Evolutionary conservation across 176 grass and related monocot genomes (phyloP).

Genomic region (Hyparrhenia diplandra): DNA sequence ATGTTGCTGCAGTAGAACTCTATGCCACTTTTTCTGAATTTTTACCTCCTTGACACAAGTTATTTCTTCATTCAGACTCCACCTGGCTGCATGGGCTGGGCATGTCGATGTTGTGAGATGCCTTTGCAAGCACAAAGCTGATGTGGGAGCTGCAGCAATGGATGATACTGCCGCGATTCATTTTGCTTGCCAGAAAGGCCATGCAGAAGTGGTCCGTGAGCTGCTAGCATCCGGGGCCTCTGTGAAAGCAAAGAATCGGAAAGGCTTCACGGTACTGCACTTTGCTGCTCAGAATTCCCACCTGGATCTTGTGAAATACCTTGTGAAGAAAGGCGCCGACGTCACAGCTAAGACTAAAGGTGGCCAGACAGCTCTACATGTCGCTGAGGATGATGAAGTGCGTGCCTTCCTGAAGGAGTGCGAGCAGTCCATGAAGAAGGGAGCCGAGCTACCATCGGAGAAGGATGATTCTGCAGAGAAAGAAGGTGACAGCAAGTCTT

Average conservation of each 20-base stretch:
- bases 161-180: slow-evolving; percentile 84
- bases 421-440: slow-evolving; percentile 51
- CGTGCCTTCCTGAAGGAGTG: slow-evolving; percentile 58
- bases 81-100: slow-evolving; percentile 94
- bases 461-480: slow-evolving; percentile 37
- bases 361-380: slow-evolving; percentile 73
- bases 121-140: slow-evolving; percentile 93
- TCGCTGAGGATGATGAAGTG: slow-evolving; percentile 73
- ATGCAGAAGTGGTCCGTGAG: slow-evolving; percentile 59
- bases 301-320: slow-evolving; percentile 77
- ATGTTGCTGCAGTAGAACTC: too few species aligned
- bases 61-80: too few species aligned
- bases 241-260: slow-evolving; percentile 83
- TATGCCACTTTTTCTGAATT: too few species aligned
- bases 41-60: too few species aligned
- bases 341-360: slow-evolving; percentile 72
- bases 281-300: slow-evolving; percentile 84
- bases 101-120: slow-evolving; percentile 78
- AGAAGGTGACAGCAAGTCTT: slow-evolving; percentile 7
- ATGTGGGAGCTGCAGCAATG: slow-evolving; percentile 77
- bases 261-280: slow-evolving; percentile 75
- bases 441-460: slow-evolving; percentile 25
- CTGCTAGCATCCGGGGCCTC: slow-evolving; percentile 65
- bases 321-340: slow-evolving; percentile 62
- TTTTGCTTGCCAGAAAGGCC: slow-evolving; percentile 97